A percentile compares a stretch with the other conserved stretches of the same genome.
These are phyloP conservation scores for Letharia lupina DNA, from an alignment of 495 filamentous ascomycete species.

Conservation along the genomic window DNA sequence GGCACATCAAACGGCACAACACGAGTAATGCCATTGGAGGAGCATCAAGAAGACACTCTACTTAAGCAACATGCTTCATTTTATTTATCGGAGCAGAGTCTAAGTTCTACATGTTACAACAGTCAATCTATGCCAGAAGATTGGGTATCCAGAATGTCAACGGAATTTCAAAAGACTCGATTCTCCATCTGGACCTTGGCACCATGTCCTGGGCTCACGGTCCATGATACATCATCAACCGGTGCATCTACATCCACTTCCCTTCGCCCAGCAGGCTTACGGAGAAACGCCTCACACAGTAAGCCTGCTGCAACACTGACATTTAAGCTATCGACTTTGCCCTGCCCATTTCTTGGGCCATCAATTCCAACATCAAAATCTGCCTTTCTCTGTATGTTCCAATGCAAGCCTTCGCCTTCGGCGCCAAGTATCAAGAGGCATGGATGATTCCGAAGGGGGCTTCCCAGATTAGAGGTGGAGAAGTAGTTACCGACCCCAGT, in stretches of 20 bases:
- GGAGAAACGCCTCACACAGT: conserved; percentile 57
- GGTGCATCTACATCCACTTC: neutral
- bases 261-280: conserved; percentile 13
- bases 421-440: conserved; percentile 73
- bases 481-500: conserved; percentile 3
- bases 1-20: neutral
- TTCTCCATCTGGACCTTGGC: neutral
- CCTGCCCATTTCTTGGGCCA: conserved; percentile 33
- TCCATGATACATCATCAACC: neutral
- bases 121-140: neutral
- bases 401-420: conserved; percentile 67
- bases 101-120: neutral
- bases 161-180: conserved; percentile 6
- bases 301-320: conserved; percentile 78
- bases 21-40: neutral
- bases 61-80: neutral
- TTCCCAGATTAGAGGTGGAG: conserved; percentile 26
- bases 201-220: neutral
- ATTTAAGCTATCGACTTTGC: conserved; percentile 71
- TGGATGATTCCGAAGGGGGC: conserved; percentile 51
- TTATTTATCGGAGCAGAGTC: neutral
- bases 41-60: neutral
- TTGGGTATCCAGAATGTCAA: neutral
- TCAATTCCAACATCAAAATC: conserved; percentile 52
- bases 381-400: conserved; percentile 51